These are phyloP conservation scores for Aleurites moluccanus DNA, from an alignment of 441 rosid species.

Conservation along the genomic window DNA sequence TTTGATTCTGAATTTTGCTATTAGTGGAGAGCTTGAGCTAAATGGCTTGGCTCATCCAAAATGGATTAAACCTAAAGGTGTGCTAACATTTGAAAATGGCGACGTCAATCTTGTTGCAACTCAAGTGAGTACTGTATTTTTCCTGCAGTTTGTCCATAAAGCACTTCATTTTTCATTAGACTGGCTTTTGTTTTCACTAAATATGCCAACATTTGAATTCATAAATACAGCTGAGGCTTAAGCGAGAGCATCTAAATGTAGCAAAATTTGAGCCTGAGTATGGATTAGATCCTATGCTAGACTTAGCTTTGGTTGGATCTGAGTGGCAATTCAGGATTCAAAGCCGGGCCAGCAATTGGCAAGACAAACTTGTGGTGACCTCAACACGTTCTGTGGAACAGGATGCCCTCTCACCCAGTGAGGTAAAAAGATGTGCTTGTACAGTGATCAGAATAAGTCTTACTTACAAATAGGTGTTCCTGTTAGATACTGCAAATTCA, in stretches of 20 bases:
- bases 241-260: slow-evolving; percentile 86
- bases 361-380: slow-evolving; percentile 90
- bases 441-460: slow-evolving; percentile 6
- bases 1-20: slow-evolving; percentile 80
- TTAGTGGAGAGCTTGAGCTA: slow-evolving; percentile 93
- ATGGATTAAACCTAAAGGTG: slow-evolving; percentile 84
- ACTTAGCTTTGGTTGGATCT: slow-evolving; percentile 96
- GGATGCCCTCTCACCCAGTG: slow-evolving; percentile 90
- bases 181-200: slow-evolving; percentile 13
- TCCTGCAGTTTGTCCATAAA: slow-evolving; percentile 9
- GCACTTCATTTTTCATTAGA: slow-evolving; percentile 9
- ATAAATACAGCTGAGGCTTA: slow-evolving; percentile 76
- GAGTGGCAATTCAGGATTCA: slow-evolving; percentile 98
- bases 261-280: slow-evolving; percentile 96
- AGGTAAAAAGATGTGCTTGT: slow-evolving; percentile 48
- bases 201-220: slow-evolving; percentile 19
- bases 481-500: background rate
- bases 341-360: slow-evolving; percentile 98
- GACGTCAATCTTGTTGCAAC: slow-evolving; percentile 99
- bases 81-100: slow-evolving; percentile 90
- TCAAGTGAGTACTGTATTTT: slow-evolving; percentile 54
- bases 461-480: background rate
- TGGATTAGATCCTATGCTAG: slow-evolving; percentile 89
- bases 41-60: slow-evolving; percentile 96
- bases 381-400: slow-evolving; percentile 94